Evolutionary conservation across 306 rosid genomes (phyloP), one percentile per base, ranked within the genome.

Genomic region (Echinosophora koreensis): DNA sequence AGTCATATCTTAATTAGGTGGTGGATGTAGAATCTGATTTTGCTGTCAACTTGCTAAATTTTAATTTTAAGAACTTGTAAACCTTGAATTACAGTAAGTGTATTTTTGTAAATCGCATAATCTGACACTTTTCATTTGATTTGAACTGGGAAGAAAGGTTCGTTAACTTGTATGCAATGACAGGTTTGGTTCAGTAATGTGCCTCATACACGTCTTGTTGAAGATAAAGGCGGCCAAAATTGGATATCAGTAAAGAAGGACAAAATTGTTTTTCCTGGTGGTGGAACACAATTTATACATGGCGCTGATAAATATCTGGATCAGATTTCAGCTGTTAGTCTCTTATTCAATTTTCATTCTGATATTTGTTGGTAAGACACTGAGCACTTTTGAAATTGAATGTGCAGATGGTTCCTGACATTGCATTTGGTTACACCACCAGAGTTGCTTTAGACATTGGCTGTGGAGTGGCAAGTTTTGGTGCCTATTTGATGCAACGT

Each of bases 101-200:
- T 13, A 39, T 2, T 46, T 22, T 56, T 54, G n/a, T 2, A 41
- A 22, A 13, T 57, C 77, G 10, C 3, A 16, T n/a, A 9, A 7
- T 65, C 30, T 52, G 61, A 7, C 60, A 66, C 27, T 56, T 59
- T 54, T 49, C 44, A 37, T 41, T 73, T 79, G 65, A 42, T 70
- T 61, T 27, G 16, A 15, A 42, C 54, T 61, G 28, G 18, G 61
- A 74, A 66, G 63, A 55, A 64, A 49, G 28, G 63, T 44, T 77
- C 1, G 12, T 50, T 88, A 50, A 82, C 56, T 57, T 74, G 37
- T 73, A 52, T 69, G n/a, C 22, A 59, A 73, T 78, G 54, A 67
- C 88, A 94, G 98, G 92, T 90, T 76, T 94, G 98, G 97, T 90
- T 84, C 81, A 79, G 88, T 81, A 94, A 94, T 82, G 96, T 94